Percentiles rank a stretch among this genome's conserved stretches.
These are phyloP conservation scores for Rehmannia glutinosa DNA, from an alignment of 257 asterid species.

Conservation along the genomic window DNA sequence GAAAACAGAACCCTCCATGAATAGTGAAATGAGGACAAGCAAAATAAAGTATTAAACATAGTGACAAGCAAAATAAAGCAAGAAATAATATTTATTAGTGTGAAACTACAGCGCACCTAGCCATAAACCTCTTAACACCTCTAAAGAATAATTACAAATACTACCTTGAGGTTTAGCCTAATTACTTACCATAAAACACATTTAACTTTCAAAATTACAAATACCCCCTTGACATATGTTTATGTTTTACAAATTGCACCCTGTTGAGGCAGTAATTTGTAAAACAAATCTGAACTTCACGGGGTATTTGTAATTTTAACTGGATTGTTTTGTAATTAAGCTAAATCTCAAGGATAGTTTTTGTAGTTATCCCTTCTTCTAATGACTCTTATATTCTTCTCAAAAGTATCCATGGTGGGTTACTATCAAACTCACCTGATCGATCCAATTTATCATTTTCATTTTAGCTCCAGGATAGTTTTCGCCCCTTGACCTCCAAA, in stretches of 20 bases:
- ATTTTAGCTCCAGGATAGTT: slow-evolving; percentile 30
- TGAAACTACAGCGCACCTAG: neutral
- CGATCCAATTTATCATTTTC: slow-evolving; percentile 45
- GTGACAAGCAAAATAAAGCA: neutral
- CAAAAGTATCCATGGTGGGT: neutral
- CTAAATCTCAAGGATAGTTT: no score
- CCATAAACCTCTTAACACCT: neutral
- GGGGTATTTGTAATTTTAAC: no score
- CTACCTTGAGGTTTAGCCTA: no score
- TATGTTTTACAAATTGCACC: no score
- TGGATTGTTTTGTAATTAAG: no score
- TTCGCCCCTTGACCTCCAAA: slow-evolving; percentile 37
- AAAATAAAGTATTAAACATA: neutral
- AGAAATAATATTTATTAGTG: neutral
- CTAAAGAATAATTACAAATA: no score
- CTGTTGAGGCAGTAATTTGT: no score
- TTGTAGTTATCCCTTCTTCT: no score
- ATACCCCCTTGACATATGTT: no score
- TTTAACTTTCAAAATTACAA: no score
- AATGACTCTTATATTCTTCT: neutral
- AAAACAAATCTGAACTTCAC: no score
- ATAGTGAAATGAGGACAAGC: neutral
- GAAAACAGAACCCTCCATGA: neutral
- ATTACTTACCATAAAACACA: no score
- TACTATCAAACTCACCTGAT: slow-evolving; percentile 39